A percentile compares a stretch with the other conserved stretches of the same genome.
Conservation (phyloP, 2,329 filamentous ascomycete species). For the Exophiala dermatitidis region DNA sequence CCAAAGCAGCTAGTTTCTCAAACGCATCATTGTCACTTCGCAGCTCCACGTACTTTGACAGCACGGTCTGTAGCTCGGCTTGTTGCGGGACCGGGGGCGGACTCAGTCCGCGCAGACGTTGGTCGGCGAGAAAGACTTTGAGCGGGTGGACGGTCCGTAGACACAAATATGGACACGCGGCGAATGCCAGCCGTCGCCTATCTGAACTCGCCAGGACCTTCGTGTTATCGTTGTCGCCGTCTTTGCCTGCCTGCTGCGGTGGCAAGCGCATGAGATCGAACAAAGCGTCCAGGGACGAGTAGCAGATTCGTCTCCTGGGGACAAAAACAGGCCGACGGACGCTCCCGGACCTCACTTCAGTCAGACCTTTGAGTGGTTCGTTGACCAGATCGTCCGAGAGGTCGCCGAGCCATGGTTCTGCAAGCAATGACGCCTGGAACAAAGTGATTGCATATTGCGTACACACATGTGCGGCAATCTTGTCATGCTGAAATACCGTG, state of each 20-base stretch:
- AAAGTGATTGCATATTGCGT: slow-evolving; percentile 65
- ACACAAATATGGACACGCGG: slow-evolving; percentile 72
- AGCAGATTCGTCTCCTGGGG: slow-evolving; percentile 63
- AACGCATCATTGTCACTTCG: slow-evolving; percentile 64
- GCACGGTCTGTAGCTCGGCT: slow-evolving; percentile 66
- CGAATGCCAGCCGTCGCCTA: slow-evolving; percentile 56
- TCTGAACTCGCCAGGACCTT: not conserved
- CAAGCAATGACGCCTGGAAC: slow-evolving; percentile 75
- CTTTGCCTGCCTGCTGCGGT: not conserved
- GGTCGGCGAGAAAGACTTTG: slow-evolving; percentile 82
- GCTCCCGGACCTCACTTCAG: slow-evolving; percentile 59
- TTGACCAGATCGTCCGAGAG: slow-evolving; percentile 42
- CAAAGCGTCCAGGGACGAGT: slow-evolving; percentile 73
- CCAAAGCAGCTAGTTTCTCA: slow-evolving; percentile 2
- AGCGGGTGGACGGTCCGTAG: slow-evolving; percentile 72
- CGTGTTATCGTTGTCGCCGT: not conserved
- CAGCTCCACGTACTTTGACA: slow-evolving; percentile 60
- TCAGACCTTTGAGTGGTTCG: slow-evolving; percentile 56
- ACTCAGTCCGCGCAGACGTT: slow-evolving; percentile 80
- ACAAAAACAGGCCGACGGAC: slow-evolving; percentile 63
- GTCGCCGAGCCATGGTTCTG: slow-evolving; percentile 58
- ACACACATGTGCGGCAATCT: slow-evolving; percentile 45
- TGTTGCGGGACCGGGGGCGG: slow-evolving; percentile 78
- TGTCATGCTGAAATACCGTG: slow-evolving; percentile 46
- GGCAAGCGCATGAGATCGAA: slow-evolving; percentile 52